Evolutionary conservation across 2,329 filamentous ascomycete genomes (phyloP), one percentile per base, ranked within the genome.

Genomic region (Cryphonectria naterciae): DNA sequence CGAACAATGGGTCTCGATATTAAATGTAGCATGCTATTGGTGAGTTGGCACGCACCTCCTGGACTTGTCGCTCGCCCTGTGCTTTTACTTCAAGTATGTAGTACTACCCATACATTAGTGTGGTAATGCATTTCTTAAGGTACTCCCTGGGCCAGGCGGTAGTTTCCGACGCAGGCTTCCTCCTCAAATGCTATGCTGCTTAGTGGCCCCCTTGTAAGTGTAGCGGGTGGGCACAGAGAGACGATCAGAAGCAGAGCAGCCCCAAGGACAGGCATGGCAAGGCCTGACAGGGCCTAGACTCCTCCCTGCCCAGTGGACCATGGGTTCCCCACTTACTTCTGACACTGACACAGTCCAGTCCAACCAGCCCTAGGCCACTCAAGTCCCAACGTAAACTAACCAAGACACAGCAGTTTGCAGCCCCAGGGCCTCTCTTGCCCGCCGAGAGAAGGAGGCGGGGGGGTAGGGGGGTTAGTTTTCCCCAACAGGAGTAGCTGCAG

Each of bases 261-360:
- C 22, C 46, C 19, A 22, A 61, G 19, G 58, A n/a, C 58, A 35
- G 4, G 35, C 35, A 35, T 39, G 58, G 35, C 58, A 60, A 4
- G 56, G 56, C 56, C 32, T 25, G n/a, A 22, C 56, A 65, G 63
- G 63, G 63, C 63, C 63, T 65, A 52, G 63, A 65, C 63, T 35
- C 28, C 43, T 35, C 49, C 39, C 43, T 49, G 17, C 25, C 63
- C 63, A 65, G 43, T 17, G 10, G 10, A 10, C 28, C 58, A n/a
- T n/a, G 39, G 15, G 32, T 46, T 11, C 37, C 8, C 37, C n/a
- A 43, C 37, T 10, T 35, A 62, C 58, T 32, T 37, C 60, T 35
- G 37, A 37, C 19, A 19, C 60, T 25, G 32, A 5, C 22, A 11
- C 35, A 39, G 32, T 39, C 37, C 39, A 64, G 61, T 46, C 61